A percentile compares a stretch with the other conserved stretches of the same genome.
Conservation (phyloP, 805 yeast genomes). For the Teunomyces funiuensis region DNA sequence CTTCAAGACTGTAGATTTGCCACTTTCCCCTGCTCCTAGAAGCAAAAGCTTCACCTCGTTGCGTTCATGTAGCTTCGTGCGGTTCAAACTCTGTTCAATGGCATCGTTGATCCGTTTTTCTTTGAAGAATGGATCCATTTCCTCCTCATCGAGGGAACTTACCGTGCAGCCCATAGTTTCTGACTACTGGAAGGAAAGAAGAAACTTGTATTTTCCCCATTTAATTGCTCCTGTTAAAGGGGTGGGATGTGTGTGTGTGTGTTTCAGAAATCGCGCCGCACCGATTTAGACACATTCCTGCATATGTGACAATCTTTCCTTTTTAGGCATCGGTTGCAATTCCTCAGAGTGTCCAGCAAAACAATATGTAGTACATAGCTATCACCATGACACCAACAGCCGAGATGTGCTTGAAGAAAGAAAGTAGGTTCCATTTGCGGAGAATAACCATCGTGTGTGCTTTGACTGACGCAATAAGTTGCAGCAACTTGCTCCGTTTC, state of each 20-base stretch:
- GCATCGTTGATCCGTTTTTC: conserved; percentile 58
- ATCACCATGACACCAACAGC: conserved; percentile 19
- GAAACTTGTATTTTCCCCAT: background rate
- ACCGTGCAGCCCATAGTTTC: conserved; percentile 66
- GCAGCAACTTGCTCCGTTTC: conserved; percentile 7
- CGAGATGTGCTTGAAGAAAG: conserved; percentile 19
- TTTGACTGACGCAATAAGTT: background rate
- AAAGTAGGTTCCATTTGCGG: conserved; percentile 20
- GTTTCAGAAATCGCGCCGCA: conserved; percentile 16
- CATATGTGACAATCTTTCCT: background rate
- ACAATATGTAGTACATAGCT: conserved; percentile 20
- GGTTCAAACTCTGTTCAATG: conserved; percentile 61
- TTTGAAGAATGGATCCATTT: conserved; percentile 52
- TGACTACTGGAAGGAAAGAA: background rate
- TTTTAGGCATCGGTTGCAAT: background rate
- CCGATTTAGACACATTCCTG: conserved; percentile 14
- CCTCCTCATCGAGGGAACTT: conserved; percentile 46
- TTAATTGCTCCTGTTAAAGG: background rate
- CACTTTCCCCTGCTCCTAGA: conserved; percentile 94
- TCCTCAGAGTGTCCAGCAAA: conserved; percentile 20
- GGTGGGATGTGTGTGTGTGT: background rate
- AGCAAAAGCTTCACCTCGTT: conserved; percentile 69
- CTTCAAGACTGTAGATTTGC: conserved; percentile 88
- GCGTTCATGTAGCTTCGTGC: conserved; percentile 50
- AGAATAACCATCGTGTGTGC: conserved; percentile 7